Conservation (phyloP, 2,329 filamentous ascomycete genomes). For the Mycosphaerella sp. region DNA sequence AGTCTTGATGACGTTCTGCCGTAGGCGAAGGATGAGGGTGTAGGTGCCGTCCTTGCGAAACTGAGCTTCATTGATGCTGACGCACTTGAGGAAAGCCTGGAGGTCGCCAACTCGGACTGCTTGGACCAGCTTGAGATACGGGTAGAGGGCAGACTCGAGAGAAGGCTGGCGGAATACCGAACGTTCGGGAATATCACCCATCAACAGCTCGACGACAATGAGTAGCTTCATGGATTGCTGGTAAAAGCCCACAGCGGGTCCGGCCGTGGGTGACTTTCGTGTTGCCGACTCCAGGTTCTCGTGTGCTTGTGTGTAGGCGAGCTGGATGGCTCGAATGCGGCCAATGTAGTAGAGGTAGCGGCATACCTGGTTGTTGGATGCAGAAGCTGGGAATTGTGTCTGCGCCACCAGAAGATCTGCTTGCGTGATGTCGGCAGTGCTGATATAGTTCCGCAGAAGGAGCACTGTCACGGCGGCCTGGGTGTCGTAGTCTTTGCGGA, state of each 20-base stretch:
- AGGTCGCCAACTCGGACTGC: conserved; percentile 95
- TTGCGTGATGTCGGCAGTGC: conserved; percentile 93
- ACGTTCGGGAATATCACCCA: conserved; percentile 97
- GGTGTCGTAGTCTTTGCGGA: conserved; percentile 95
- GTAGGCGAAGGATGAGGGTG: conserved; percentile 85
- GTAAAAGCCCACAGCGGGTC: conserved; percentile 86
- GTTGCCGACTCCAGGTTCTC: conserved; percentile 89
- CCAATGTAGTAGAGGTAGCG: conserved; percentile 96
- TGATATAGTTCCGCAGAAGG: conserved; percentile 89
- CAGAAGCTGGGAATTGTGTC: conserved; percentile 88
- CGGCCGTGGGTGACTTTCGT: conserved; percentile 86
- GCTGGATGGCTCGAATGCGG: conserved; percentile 90
- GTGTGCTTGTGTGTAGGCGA: conserved; percentile 94
- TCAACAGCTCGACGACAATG: conserved; percentile 89
- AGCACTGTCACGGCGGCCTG: conserved; percentile 94
- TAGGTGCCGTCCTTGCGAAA: conserved; percentile 95
- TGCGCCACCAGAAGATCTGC: conserved; percentile 93
- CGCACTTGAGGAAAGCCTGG: conserved; percentile 83
- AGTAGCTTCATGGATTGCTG: conserved; percentile 96
- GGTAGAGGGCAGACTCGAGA: conserved; percentile 80
- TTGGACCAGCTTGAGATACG: conserved; percentile 90
- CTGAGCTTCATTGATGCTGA: conserved; percentile 70
- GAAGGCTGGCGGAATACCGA: conserved; percentile 85
- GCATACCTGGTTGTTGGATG: conserved; percentile 96
- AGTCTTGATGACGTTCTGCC: conserved; percentile 99